These are phyloP conservation scores for Ophiostoma ulmi DNA, from an alignment of 2,329 filamentous ascomycete species.

Conservation along the genomic window DNA sequence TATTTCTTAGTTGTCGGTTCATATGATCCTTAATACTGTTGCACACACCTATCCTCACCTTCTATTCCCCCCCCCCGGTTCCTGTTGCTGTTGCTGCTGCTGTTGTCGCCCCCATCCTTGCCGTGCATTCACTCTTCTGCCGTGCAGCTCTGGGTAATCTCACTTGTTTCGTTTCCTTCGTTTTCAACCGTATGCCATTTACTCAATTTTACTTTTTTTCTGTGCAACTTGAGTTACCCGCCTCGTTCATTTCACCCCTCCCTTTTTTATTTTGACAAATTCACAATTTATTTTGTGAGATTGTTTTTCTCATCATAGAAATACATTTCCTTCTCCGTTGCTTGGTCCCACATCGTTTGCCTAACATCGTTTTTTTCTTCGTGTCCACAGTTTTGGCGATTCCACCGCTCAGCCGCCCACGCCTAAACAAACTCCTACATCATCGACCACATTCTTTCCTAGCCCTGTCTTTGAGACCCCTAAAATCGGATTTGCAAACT, in stretches of 20 bases:
- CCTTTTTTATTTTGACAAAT: neutral
- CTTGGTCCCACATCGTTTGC: constrained; percentile 23
- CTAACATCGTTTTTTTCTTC: constrained; percentile 25
- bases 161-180: constrained; percentile 19
- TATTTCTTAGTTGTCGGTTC: neutral
- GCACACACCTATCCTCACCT: constrained; percentile 4
- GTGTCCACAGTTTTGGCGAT: constrained; percentile 54
- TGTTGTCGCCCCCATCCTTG: constrained; percentile 19
- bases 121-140: constrained; percentile 24
- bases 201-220: neutral
- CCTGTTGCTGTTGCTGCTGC: constrained; percentile 9
- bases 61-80: constrained; percentile 11
- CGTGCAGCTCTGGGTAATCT: constrained; percentile 21
- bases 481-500: constrained; percentile 36
- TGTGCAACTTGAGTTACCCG: constrained; percentile 20
- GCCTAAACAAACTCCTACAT: constrained; percentile 53
- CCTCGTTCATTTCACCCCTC: neutral
- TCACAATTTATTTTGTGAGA: neutral
- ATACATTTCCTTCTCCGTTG: constrained; percentile 14
- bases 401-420: constrained; percentile 57
- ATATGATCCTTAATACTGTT: neutral
- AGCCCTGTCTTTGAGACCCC: constrained; percentile 56
- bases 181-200: neutral
- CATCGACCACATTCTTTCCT: constrained; percentile 44
- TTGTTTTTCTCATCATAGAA: constrained; percentile 5